Conservation (phyloP, 2,329 filamentous ascomycete species). For the Sporothrix pallida region DNA sequence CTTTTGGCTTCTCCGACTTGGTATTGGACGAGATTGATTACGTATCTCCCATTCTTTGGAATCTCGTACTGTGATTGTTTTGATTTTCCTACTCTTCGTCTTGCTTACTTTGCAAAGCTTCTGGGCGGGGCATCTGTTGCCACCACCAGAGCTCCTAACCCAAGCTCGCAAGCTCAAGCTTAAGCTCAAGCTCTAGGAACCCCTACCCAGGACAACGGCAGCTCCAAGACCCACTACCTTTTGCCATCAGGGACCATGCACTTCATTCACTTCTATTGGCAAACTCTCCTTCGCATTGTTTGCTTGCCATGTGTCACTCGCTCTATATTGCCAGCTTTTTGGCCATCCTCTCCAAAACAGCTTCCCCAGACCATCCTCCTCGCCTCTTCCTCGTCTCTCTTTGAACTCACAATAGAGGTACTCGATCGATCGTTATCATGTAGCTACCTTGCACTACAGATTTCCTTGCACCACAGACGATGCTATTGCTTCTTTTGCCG, state of each 20-base stretch:
- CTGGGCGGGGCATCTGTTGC: background rate
- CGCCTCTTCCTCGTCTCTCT: background rate
- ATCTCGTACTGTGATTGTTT: background rate
- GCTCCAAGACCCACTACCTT: background rate
- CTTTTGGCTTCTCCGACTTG: background rate
- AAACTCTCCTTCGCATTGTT: background rate
- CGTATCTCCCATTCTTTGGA: background rate
- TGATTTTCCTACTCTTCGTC: background rate
- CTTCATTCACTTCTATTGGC: background rate
- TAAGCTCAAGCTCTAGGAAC: too few species aligned
- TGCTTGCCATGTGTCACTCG: background rate
- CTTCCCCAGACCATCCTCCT: background rate
- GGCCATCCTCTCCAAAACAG: background rate
- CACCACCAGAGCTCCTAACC: background rate
- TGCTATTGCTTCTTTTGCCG: background rate
- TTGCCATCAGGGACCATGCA: background rate
- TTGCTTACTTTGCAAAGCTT: background rate
- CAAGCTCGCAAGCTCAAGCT: too few species aligned
- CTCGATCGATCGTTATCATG: background rate
- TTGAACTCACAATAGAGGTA: background rate
- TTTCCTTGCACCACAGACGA: constrained; percentile 1
- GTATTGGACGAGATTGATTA: background rate
- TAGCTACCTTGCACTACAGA: background rate
- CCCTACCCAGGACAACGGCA: too few species aligned
- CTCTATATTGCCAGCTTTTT: background rate